Evolutionary conservation across 768 basidiomycete genomes (phyloP), one percentile per base, ranked within the genome.

Genomic region (Phaeolepiota aurea): DNA sequence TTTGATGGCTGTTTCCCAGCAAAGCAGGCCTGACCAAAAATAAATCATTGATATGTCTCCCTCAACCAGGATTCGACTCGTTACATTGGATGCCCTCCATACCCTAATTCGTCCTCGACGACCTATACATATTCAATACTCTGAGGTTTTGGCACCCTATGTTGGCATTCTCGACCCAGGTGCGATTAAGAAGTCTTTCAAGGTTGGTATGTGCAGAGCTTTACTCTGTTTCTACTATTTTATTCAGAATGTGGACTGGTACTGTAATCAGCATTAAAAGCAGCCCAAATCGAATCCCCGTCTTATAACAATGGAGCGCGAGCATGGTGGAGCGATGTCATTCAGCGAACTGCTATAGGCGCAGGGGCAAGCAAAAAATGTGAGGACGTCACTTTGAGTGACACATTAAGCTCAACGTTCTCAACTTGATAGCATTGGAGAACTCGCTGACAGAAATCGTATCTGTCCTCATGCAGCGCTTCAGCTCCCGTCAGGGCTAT

Each of bases 251-350:
- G 5, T 39, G 20, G 20, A 38, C 37, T 40, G n/a, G 32, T 15
- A 21, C 20, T 40, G 28, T 35, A 20, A 38, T 9, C 40, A 72
- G 72, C 72, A 3, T 53, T 74, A 32, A 62, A 56, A 40, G 48
- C 55, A 20, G 54, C 80, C 14, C 81, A 87, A 54, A 61, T 47
- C 12, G 74, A 79, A 44, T 66, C 69, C 33, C 82, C 85, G 1
- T 71, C 63, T 0, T 87, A 87, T 53, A 54, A 58, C 36, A 57
- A 65, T 12, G 79, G 79, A 36, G 68, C 70, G 35, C 55, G 69
- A 21, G 57, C 52, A 2, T 89, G 85, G 86, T 90, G 87, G 87
- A 56, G 64, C n/a, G 79, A 85, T 46, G 85, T 90, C 28, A 79
- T 90, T 45, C 66, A 65, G 42, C 62, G 74, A 43, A 89, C 87